Conservation (phyloP, 2,329 filamentous ascomycete genomes). For the Xylaria sp. region DNA sequence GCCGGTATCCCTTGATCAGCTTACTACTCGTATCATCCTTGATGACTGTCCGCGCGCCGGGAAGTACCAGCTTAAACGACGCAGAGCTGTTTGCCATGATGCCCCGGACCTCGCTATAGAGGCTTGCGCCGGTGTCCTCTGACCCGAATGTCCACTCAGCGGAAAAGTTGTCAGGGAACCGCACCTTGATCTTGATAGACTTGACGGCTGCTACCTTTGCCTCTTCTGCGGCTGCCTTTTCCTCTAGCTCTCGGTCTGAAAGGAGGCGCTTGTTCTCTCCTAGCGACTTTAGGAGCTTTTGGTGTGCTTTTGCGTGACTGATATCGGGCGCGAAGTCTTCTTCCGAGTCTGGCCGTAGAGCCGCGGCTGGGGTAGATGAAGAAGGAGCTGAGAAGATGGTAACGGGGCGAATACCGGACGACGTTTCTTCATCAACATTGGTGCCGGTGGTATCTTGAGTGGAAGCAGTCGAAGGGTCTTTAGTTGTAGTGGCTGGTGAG, state of each 20-base stretch:
- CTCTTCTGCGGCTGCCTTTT: constrained; percentile 71
- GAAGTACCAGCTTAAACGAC: constrained; percentile 76
- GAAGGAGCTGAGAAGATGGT: constrained; percentile 82
- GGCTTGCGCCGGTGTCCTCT: constrained; percentile 72
- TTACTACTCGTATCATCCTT: constrained; percentile 60
- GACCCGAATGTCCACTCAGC: constrained; percentile 77
- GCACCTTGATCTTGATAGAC: constrained; percentile 78
- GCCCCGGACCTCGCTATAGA: constrained; percentile 79
- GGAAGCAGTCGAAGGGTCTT: neutral
- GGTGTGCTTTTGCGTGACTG: constrained; percentile 79
- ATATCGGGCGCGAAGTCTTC: constrained; percentile 80
- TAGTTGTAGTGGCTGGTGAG: neutral
- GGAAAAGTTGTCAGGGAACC: constrained; percentile 87
- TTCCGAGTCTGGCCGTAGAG: constrained; percentile 72
- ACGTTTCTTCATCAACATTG: constrained; percentile 38
- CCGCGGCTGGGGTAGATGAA: constrained; percentile 78
- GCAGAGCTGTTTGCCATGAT: constrained; percentile 73
- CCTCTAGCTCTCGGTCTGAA: constrained; percentile 83
- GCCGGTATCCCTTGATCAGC: constrained; percentile 77
- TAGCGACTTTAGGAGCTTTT: constrained; percentile 69
- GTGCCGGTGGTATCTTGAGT: constrained; percentile 4
- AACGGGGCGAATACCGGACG: constrained; percentile 60
- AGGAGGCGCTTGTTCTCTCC: constrained; percentile 79
- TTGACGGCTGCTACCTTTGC: constrained; percentile 73
- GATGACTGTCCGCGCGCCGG: constrained; percentile 63